A percentile compares a stretch with the other conserved stretches of the same genome.
phyloP scores from a whole-genome alignment of 208 protist species.

The Leishmania amazonensis region DNA sequence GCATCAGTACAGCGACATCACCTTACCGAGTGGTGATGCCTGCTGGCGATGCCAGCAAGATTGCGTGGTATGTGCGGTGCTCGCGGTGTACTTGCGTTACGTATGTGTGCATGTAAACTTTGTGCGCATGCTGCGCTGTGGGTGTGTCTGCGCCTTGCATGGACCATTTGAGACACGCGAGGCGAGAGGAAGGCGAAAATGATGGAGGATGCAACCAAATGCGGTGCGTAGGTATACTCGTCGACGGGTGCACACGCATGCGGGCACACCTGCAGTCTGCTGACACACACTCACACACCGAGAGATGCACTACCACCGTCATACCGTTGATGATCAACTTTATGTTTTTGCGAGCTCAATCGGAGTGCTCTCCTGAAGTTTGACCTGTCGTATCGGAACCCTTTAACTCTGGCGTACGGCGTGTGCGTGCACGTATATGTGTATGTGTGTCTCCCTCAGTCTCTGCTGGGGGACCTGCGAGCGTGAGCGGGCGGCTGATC shows the following conservation, averaged over 20 bases:
- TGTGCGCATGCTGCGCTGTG: not conserved
- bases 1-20: constrained; percentile 45
- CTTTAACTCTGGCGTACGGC: constrained; percentile 45
- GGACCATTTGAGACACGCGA: not conserved
- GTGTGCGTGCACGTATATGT: too few relatives aligned
- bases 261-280: too few relatives aligned
- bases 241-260: not conserved
- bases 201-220: not conserved
- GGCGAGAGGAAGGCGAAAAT: not conserved
- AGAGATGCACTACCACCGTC: not conserved
- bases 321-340: constrained; percentile 27
- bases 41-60: constrained; percentile 49
- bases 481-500: not conserved
- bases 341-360: constrained; percentile 34
- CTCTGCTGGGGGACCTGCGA: not conserved
- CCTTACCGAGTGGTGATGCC: constrained; percentile 28
- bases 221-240: not conserved
- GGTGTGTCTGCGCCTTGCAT: not conserved
- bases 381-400: constrained; percentile 32
- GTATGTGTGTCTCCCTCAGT: not conserved
- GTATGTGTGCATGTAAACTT: not conserved
- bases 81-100: not conserved
- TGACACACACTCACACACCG: not conserved
- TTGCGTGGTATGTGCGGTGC: not conserved
- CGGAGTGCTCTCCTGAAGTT: constrained; percentile 12